phyloP scores from a whole-genome alignment of 768 basidiomycete species.

The Lactifluus hygrophoroides region DNA sequence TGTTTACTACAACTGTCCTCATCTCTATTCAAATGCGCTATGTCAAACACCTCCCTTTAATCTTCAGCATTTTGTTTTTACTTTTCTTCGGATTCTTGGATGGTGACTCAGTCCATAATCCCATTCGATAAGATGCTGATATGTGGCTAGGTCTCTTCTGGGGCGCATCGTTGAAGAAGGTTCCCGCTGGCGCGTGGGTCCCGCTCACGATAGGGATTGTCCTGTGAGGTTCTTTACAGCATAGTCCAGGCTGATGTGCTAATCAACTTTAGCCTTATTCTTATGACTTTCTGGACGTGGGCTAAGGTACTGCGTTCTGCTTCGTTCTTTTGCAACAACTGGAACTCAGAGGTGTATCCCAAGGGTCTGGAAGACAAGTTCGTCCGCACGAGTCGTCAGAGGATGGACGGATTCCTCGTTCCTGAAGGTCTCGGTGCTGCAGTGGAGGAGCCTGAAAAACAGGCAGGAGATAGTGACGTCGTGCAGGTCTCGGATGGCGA shows the following conservation, averaged over 20 bases:
- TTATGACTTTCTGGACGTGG: conserved; percentile 64
- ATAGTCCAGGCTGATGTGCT: background rate
- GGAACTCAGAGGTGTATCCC: background rate
- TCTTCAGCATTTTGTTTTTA: conserved; percentile 40
- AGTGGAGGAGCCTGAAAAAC: background rate
- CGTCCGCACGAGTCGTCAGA: conserved; percentile 46
- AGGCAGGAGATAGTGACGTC: background rate
- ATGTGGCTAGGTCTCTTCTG: conserved; percentile 42
- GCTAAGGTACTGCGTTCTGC: conserved; percentile 33
- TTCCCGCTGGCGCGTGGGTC: conserved; percentile 61
- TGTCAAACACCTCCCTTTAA: conserved; percentile 41
- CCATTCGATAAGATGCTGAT: background rate
- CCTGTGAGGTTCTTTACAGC: conserved; percentile 29
- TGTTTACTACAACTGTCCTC: conserved; percentile 52
- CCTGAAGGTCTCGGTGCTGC: conserved; percentile 21
- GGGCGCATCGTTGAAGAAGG: conserved; percentile 53
- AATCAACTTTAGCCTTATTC: conserved; percentile 25
- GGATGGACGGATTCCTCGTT: conserved; percentile 47
- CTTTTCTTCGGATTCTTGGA: conserved; percentile 56
- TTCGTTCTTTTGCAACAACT: background rate
- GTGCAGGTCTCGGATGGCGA: background rate
- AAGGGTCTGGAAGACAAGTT: conserved; percentile 51
- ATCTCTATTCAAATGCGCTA: conserved; percentile 49
- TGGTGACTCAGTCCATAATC: conserved; percentile 26
- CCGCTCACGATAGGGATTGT: conserved; percentile 49